Evolutionary conservation across 257 asterid species (phyloP), one percentile per base, ranked within the genome.

Genomic region (Hygrophila difformis): DNA sequence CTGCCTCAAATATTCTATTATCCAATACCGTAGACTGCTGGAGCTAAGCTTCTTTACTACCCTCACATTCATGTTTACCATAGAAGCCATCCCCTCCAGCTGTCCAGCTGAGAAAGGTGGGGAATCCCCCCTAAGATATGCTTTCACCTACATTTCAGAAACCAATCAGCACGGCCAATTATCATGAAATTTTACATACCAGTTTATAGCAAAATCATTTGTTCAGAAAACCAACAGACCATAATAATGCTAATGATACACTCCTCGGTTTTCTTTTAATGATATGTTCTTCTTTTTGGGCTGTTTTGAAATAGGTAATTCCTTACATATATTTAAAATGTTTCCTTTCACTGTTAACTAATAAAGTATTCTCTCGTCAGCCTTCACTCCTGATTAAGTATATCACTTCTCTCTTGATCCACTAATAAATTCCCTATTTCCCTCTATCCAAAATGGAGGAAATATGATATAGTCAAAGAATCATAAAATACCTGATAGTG

Each of bases 1-100:
- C 59, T 69, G 74, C 63, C 96, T 82, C 73, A 86, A 63, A 60
- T 86, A 86, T 69, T 85, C 95, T 57, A 89, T 62, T 47, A 75
- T 70, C 97, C 97, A 89, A 62, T 89, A 89, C 20, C 94, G 75
- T 39, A 82, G 80, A 66, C 84, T 77, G 80, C 64, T 82, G 56
- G 67, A 66, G 68, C 82, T 72, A 62, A 91, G 81, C 79, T 53
- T 79, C 63, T 67, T 74, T 52, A 67, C 80, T 16, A 82, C 47
- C 67, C 89, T 76, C 35, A 49, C 53, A 42, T 70, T 78, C 92
- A 78, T 76, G 71, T 71, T 86, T 38, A 86, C 80, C 53, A 74
- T 10, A 37, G 95, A 80, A 37, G 89, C 79, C 26, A 91, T 80
- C 49, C 93, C 93, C 75, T 91, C 96, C 61, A 91, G 63, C 72